These are phyloP conservation scores for Blumeria graminis DNA, from an alignment of 2,329 filamentous ascomycete genomes.

Conservation along the genomic window DNA sequence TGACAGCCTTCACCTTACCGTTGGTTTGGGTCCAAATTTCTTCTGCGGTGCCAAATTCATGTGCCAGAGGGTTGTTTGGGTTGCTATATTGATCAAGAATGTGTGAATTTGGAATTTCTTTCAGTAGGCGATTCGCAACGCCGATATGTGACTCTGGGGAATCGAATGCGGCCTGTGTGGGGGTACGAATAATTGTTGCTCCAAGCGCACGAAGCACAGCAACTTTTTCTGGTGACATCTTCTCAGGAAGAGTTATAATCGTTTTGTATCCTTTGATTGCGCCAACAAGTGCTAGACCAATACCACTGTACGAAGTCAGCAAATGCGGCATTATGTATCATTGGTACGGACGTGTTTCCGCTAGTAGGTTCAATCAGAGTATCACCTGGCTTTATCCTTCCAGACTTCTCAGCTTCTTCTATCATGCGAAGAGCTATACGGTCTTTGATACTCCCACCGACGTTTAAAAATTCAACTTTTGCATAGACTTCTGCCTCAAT, in stretches of 20 bases:
- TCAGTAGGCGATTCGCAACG: conserved; percentile 68
- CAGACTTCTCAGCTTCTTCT: conserved; percentile 74
- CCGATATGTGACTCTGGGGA: conserved; percentile 92
- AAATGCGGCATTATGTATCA: not conserved
- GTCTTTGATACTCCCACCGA: conserved; percentile 83
- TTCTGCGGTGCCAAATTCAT: conserved; percentile 83
- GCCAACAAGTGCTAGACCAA: conserved; percentile 77
- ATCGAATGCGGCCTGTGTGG: conserved; percentile 86
- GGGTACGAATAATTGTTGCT: conserved; percentile 92
- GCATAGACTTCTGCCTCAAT: conserved; percentile 76
- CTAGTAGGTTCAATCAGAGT: conserved; percentile 95
- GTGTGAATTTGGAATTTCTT: conserved; percentile 90
- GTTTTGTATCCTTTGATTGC: conserved; percentile 96
- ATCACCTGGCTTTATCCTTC: conserved; percentile 89
- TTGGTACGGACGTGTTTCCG: conserved; percentile 48
- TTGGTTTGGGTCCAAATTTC: conserved; percentile 87
- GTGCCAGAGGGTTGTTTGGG: conserved; percentile 70
- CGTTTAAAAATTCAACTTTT: conserved; percentile 84
- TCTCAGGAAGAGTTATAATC: conserved; percentile 95
- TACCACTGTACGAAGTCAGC: conserved; percentile 32
- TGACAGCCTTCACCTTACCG: conserved; percentile 57
- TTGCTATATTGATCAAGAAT: conserved; percentile 96
- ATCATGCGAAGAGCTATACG: conserved; percentile 94
- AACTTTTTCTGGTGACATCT: conserved; percentile 98
- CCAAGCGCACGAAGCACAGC: conserved; percentile 80